Conservation (phyloP, 148 eudicot species). For the Amaranthus cruentus region DNA sequence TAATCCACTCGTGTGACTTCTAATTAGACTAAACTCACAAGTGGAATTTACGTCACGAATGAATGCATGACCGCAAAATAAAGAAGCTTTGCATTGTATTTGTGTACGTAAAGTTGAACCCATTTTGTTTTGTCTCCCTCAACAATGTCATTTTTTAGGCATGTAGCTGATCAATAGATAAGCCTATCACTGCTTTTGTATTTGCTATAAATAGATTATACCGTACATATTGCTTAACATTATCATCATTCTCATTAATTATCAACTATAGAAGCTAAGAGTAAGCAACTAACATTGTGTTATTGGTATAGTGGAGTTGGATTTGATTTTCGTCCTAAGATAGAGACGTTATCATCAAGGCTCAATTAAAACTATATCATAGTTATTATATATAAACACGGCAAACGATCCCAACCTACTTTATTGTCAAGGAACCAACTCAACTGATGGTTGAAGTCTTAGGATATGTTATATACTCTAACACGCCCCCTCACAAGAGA, state of each 20-base stretch:
- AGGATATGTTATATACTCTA: too few relatives aligned
- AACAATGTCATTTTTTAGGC: slow-evolving; percentile 20
- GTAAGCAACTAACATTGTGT: neutral
- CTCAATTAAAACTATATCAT: neutral
- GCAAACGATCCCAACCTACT: too few relatives aligned
- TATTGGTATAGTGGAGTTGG: slow-evolving; percentile 12
- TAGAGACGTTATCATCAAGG: neutral
- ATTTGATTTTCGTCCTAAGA: slow-evolving; percentile 11
- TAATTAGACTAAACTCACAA: slow-evolving; percentile 3
- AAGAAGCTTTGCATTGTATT: neutral
- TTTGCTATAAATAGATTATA: slow-evolving; percentile 8
- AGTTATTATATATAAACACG: neutral
- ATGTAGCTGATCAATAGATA: slow-evolving; percentile 1
- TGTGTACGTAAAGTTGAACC: slow-evolving; percentile 24
- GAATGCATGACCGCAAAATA: slow-evolving; percentile 17
- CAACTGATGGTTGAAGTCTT: too few relatives aligned
- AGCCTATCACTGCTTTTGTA: slow-evolving; percentile 3
- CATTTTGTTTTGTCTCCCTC: slow-evolving; percentile 25
- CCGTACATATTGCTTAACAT: slow-evolving; percentile 20
- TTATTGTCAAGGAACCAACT: too few relatives aligned
- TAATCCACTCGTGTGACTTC: slow-evolving; percentile 13
- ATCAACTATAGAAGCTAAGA: slow-evolving; percentile 16
- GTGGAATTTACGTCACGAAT: slow-evolving; percentile 17
- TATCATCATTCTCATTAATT: slow-evolving; percentile 1
- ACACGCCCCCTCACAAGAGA: too few relatives aligned